Evolutionary conservation across 805 yeast species (phyloP).

Genomic region (Kodamaea laetipori): DNA sequence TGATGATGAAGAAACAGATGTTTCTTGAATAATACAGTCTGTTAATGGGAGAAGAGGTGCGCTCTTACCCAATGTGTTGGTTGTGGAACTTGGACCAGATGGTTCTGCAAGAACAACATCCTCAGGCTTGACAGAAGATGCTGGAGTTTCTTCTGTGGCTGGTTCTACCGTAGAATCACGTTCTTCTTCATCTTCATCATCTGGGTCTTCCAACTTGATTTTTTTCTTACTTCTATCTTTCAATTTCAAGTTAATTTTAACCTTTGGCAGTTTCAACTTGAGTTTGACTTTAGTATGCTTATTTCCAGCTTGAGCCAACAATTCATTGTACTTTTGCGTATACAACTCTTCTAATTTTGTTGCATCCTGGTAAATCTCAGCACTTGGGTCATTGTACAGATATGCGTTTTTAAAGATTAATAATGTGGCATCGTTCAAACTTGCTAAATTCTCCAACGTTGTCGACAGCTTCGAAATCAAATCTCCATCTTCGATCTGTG

Average conservation of each 20-base stretch:
- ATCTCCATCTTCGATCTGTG: slow-evolving; percentile 36
- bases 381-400: slow-evolving; percentile 70
- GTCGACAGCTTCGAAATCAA: slow-evolving; percentile 4
- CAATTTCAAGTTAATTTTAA: slow-evolving; percentile 31
- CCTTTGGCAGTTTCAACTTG: slow-evolving; percentile 30
- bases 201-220: slow-evolving; percentile 18
- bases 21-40: slow-evolving; percentile 40
- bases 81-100: slow-evolving; percentile 20
- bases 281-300: slow-evolving; percentile 25
- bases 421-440: slow-evolving; percentile 58
- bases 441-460: slow-evolving; percentile 39
- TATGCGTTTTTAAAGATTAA: slow-evolving; percentile 80
- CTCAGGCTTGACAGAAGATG: slow-evolving; percentile 9
- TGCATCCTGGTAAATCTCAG: slow-evolving; percentile 75
- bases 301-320: slow-evolving; percentile 26
- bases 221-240: slow-evolving; percentile 23
- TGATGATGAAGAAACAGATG: slow-evolving; percentile 35
- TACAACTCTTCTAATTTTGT: slow-evolving; percentile 56
- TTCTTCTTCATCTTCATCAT: slow-evolving; percentile 17
- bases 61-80: slow-evolving; percentile 31
- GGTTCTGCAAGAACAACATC: slow-evolving; percentile 18
- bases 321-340: slow-evolving; percentile 38
- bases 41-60: slow-evolving; percentile 27
- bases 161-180: slow-evolving; percentile 1
- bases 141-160: slow-evolving; percentile 14